Percentiles rank a stretch among this genome's conserved stretches.
phyloP scores from a whole-genome alignment of 2,329 filamentous ascomycete species.

The Cladobotryum protrusum region DNA sequence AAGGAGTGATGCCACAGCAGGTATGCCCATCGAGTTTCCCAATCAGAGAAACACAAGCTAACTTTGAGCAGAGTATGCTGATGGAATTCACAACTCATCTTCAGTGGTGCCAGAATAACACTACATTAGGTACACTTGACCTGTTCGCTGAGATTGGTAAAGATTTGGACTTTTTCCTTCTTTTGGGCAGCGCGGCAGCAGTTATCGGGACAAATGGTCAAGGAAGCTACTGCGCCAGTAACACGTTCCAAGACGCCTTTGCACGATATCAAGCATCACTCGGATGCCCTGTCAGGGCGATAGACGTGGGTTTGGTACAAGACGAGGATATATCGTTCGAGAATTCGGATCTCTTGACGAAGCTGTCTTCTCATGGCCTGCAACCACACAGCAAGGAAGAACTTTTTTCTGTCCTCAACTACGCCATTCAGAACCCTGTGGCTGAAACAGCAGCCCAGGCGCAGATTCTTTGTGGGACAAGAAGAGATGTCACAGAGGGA shows the following conservation, averaged over 20 bases:
- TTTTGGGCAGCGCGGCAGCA: slow-evolving; percentile 1
- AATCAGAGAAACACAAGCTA: too few relatives aligned
- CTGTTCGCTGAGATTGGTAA: slow-evolving; percentile 1
- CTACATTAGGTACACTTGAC: too few relatives aligned
- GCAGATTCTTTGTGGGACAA: not conserved
- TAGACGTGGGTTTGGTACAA: slow-evolving; percentile 1
- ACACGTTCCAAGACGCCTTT: not conserved
- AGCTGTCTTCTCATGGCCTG: not conserved
- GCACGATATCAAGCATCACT: not conserved
- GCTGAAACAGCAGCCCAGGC: not conserved
- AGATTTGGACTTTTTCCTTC: slow-evolving; percentile 9
- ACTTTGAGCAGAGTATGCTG: too few relatives aligned
- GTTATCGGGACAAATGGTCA: slow-evolving; percentile 1
- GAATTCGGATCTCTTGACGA: not conserved
- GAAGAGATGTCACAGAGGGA: too few relatives aligned
- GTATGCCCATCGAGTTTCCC: not conserved
- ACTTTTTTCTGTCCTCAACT: slow-evolving; percentile 9
- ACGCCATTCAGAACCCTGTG: slow-evolving; percentile 3
- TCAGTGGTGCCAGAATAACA: not conserved
- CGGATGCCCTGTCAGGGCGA: slow-evolving; percentile 5
- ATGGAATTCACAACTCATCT: too few relatives aligned
- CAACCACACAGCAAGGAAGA: slow-evolving; percentile 3
- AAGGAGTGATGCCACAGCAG: slow-evolving; percentile 1
- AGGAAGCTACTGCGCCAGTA: not conserved
- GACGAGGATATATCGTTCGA: not conserved